Base-by-base conservation (phyloP, 805 yeast genomes). In the Wickerhamiella australiensis region DNA sequence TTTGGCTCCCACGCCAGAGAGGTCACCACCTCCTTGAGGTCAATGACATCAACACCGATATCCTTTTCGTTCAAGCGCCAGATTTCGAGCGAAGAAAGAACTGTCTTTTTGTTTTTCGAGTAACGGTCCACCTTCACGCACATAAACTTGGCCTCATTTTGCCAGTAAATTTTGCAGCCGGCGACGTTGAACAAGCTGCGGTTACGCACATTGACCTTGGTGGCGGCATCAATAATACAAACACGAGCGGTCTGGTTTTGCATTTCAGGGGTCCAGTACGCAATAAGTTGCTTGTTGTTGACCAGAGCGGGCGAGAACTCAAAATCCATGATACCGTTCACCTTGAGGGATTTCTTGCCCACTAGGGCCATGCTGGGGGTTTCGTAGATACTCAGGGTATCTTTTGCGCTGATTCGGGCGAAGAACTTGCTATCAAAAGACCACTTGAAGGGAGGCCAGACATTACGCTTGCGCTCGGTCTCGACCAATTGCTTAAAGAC, bases 401-500 rank as follows among this genome's bases (percentile, higher is more conserved):
- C 71, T 54, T 85, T 92, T 50, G 95, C 95, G 47, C 92, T 90
- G 68, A 85, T 77, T 71, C 98, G 82, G 50, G 96, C 97, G 70
- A 95, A 85, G 73, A 80, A 92, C 66, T 78, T 80, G 68, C 85
- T 95, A 68, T 92, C 94, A 60, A 70, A 74, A 42, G 96, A 85
- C 97, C 97, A 92, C 70, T 87, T 87, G 65, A 92, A 80, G 61
- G 90, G 77, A 45, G 98, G 98, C 98, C 98, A 92, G 79, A 80
- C 77, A 52, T 74, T 78, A 68, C 75, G 78, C 67, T 75, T 75
- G 68, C 75, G 78, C 68, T 75, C 76, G 44, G 13, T 26, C 23
- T 29, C 49, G 9, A 45, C 48, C 9, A 52, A 50, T 29, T 38
- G 41, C 22, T 33, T 40, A 21, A 46, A 41, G 3, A 47, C 36